Base-by-base conservation (phyloP, 2,329 filamentous ascomycete species). In the Claviceps sp. region DNA sequence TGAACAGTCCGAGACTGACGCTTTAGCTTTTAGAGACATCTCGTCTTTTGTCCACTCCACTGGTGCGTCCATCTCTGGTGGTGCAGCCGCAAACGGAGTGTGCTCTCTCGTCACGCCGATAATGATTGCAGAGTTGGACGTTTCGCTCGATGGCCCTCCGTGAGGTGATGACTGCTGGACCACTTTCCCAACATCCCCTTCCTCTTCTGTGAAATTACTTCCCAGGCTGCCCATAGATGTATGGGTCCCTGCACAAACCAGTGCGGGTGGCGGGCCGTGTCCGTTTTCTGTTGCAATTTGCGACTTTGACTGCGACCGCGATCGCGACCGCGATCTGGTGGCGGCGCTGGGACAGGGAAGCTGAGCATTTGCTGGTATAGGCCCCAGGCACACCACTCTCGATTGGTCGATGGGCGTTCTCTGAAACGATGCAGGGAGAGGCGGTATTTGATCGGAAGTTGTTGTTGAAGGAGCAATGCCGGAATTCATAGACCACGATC, bases 121-220 rank as follows among this genome's bases (percentile, higher is more conserved):
- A 34, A 9, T 3, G 3, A 34, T 16, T 22, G 18, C 34, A 18
- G 14, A 26, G 44, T 22, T 47, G 2, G 30, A 11, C 4, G 40
- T 37, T 24, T 41, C 3, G 16, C 41, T 38, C 48, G 44, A 34
- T 38, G 22, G 14, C 37, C 13, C 53, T 20, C 36, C 52, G 22
- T 4, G 55, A 57, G 20, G 56, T 37, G 16, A 58, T 60, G 7
- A 56, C 22, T 64, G 61, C 11, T 59, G 56, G 9, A 60, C 58
- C 42, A 64, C 52, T 50, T 64, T 63, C 40, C 62, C 60, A 36
- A 58, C 60, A 13, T 64, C 73, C 8, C 77, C 71, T 55, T 81
- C 74, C 24, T 79, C 73, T 9, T 77, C 71, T 0, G 77, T 81
- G 57, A 71, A 81, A 53, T 80, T 78, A 60, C 77, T 80, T 20